phyloP scores from a whole-genome alignment of 768 basidiomycete genomes.

The Hemileccinum impolitum region DNA sequence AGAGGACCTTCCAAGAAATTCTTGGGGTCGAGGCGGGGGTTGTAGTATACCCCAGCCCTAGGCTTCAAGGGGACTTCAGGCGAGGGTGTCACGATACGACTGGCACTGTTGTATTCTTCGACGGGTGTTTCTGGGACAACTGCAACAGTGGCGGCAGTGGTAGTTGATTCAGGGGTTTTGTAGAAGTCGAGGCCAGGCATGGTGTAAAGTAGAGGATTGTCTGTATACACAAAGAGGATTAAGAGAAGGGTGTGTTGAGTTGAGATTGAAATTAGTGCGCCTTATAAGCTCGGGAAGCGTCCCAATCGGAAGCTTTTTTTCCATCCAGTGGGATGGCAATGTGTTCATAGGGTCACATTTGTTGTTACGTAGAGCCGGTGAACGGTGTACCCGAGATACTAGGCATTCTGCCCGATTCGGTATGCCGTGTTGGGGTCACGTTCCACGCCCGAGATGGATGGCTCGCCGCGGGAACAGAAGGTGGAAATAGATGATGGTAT shows the following conservation, averaged over 20 bases:
- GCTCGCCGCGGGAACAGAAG: constrained; percentile 23
- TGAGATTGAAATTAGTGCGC: not conserved
- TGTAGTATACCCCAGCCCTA: constrained; percentile 50
- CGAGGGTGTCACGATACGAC: constrained; percentile 1
- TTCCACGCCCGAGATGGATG: constrained; percentile 9
- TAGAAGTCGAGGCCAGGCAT: constrained; percentile 37
- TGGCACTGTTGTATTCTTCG: not conserved
- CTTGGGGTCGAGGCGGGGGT: constrained; percentile 63
- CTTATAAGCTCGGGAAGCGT: constrained; percentile 22
- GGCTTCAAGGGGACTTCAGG: constrained; percentile 13
- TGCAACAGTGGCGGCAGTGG: not conserved
- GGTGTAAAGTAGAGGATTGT: constrained; percentile 8
- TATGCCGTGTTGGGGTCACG: not conserved
- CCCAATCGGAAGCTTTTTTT: constrained; percentile 14
- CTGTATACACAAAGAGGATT: constrained; percentile 24
- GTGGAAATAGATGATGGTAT: constrained; percentile 7
- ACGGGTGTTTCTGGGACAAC: constrained; percentile 4
- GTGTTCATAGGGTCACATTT: constrained; percentile 20
- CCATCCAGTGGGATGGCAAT: constrained; percentile 7
- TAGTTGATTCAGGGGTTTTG: constrained; percentile 14
- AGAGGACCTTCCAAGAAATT: constrained; percentile 69
- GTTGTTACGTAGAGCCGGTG: constrained; percentile 22
- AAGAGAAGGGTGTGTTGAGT: constrained; percentile 3
- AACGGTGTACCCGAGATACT: constrained; percentile 7
- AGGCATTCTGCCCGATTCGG: constrained; percentile 10